Evolutionary conservation across 2,329 filamentous ascomycete genomes (phyloP), one percentile per base, ranked within the genome.

Genomic region (Nemania sp.): DNA sequence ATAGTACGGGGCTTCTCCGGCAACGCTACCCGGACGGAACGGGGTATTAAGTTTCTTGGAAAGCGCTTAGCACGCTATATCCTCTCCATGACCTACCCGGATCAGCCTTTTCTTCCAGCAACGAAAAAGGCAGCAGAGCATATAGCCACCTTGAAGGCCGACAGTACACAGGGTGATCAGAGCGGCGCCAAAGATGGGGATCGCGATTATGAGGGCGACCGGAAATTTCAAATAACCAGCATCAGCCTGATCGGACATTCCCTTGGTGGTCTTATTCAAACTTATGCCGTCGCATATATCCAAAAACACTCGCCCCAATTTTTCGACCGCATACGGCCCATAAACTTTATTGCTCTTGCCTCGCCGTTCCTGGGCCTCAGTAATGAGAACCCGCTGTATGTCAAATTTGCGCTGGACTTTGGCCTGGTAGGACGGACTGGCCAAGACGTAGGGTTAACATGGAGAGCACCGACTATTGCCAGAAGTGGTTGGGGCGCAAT

Each of bases 191-290:
- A 90, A 46, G 82, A 86, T 53, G 78, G 70, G 65, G 70, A 65
- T 55, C 75, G 65, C 0, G 54, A 68, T 11, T 64, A 72, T 12
- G 73, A 57, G 37, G 68, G 71, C 5, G 76, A 81, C 42, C 80
- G 88, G 2, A 82, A 88, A 1, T 98, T 96, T 75, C 88, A 87
- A 67, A 92, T 96, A 70, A 95, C 92, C 11, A 96, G 92, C 73
- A 97, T 98, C 74, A 97, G 93, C 71, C 97, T 98, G 72, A 85
- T 98, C 58, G 92, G 88, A 0, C 94, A 98, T 76, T 97, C 93
- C 0, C 84, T 98, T 0, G 94, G 94, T 29, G 94, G 94, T 0
- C 80, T 96, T 17, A 84, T 97, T 15, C 94, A 98, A 74, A 96
- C 90, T 0, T 98, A 98, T 73, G 94, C 94, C 2, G 88, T 98